Conservation (phyloP, 208 protist species). For the Leishmania amazonensis region DNA sequence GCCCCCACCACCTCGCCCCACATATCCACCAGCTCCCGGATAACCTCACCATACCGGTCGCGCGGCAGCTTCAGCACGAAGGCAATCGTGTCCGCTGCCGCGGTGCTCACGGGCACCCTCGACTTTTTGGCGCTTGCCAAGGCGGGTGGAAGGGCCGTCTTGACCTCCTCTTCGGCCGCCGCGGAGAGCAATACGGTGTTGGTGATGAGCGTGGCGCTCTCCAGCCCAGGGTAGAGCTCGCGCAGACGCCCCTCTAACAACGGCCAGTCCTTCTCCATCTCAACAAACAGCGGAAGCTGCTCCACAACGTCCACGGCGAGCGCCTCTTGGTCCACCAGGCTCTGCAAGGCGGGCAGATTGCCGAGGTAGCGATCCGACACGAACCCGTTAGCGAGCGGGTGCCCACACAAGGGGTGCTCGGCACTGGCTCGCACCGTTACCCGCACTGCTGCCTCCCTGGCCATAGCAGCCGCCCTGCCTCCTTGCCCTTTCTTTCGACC, state of each 20-base stretch:
- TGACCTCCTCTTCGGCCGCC: conserved; percentile 34
- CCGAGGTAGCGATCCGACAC: conserved; percentile 59
- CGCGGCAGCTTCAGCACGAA: conserved; percentile 34
- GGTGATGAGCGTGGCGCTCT: conserved; percentile 37
- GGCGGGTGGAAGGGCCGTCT: conserved; percentile 26
- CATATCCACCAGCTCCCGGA: conserved; percentile 40
- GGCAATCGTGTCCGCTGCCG: conserved; percentile 27
- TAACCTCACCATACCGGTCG: conserved; percentile 36
- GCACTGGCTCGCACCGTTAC: conserved; percentile 39
- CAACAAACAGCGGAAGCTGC: conserved; percentile 54
- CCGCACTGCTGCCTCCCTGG: background rate
- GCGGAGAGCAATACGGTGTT: conserved; percentile 42
- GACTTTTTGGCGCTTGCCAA: conserved; percentile 18
- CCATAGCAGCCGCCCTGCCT: conserved; percentile 6
- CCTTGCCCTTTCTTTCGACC: conserved; percentile 28
- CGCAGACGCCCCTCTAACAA: conserved; percentile 43
- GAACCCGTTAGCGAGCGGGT: conserved; percentile 60
- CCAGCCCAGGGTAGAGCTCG: conserved; percentile 62
- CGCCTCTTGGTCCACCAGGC: conserved; percentile 51
- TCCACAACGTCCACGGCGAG: conserved; percentile 46
- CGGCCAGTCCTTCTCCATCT: conserved; percentile 52
- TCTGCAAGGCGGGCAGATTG: conserved; percentile 56
- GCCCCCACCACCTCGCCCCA: conserved; percentile 41
- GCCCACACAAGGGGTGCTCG: conserved; percentile 57
- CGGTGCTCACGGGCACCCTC: background rate